phyloP scores from a whole-genome alignment of 805 yeast genomes.

The Saccharomycopsis capsularis region DNA sequence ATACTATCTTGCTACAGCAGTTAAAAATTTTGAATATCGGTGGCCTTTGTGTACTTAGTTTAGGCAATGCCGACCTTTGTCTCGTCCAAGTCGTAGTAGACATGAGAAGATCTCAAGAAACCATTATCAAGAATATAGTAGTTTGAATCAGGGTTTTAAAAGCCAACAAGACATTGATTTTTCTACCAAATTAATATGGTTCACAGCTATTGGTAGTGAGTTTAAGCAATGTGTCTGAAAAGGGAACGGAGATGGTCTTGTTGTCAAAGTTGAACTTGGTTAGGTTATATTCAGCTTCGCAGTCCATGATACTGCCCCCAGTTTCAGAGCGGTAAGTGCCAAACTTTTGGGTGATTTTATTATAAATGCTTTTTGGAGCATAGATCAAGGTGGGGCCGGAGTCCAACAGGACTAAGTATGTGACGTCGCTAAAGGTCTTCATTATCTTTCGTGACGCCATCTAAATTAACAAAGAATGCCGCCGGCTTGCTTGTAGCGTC shows the following conservation, averaged over 20 bases:
- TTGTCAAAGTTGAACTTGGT: conserved; percentile 53
- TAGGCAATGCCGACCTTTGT: conserved; percentile 40
- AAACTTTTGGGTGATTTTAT: conserved; percentile 23
- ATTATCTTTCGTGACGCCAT: conserved; percentile 23
- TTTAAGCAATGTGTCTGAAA: conserved; percentile 25
- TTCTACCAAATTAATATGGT: conserved; percentile 4
- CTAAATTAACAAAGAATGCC: conserved; percentile 38
- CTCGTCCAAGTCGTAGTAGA: conserved; percentile 47
- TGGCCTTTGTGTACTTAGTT: conserved; percentile 29
- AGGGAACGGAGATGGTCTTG: conserved; percentile 43
- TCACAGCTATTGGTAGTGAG: conserved; percentile 25
- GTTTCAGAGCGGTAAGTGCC: conserved; percentile 32
- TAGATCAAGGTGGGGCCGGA: conserved; percentile 41
- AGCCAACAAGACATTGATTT: conserved; percentile 38
- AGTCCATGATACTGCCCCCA: conserved; percentile 16
- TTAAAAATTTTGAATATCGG: conserved; percentile 27
- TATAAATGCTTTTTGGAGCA: conserved; percentile 33
- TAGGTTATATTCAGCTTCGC: conserved; percentile 18
- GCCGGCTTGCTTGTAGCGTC: conserved; percentile 37
- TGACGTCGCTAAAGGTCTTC: conserved; percentile 21
- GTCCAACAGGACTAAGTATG: conserved; percentile 36
- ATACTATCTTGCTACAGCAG: no score
- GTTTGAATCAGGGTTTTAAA: conserved; percentile 31
- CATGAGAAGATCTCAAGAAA: conserved; percentile 45
- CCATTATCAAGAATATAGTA: conserved; percentile 46